phyloP scores from a whole-genome alignment of 257 asterid genomes.

The Lithospermum erythrorhizon region DNA sequence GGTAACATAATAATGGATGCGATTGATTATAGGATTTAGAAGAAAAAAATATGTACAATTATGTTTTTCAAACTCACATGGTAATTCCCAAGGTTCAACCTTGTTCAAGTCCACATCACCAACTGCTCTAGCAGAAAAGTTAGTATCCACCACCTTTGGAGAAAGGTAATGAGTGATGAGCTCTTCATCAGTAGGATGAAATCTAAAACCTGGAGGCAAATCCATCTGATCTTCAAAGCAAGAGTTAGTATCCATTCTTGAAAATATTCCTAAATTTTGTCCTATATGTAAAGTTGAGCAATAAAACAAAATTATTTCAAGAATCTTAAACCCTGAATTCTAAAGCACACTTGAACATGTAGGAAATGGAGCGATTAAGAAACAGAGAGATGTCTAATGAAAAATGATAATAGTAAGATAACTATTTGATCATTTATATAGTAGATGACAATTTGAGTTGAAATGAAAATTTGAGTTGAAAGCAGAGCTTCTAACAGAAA shows the following conservation, averaged over 20 bases:
- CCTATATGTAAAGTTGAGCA: too few relatives aligned
- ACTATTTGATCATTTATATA: neutral
- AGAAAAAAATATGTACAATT: neutral
- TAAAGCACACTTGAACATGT: neutral
- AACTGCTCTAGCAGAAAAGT: slow-evolving; percentile 37
- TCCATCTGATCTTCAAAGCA: slow-evolving; percentile 37
- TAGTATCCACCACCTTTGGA: slow-evolving; percentile 36
- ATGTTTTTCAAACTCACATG: slow-evolving; percentile 31
- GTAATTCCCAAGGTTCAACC: slow-evolving; percentile 90
- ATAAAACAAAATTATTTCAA: neutral
- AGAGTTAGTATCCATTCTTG: slow-evolving; percentile 32
- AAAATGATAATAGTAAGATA: neutral
- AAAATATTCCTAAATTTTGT: neutral
- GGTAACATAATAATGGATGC: too few relatives aligned
- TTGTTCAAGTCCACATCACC: slow-evolving; percentile 82
- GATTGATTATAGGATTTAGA: slow-evolving; percentile 1
- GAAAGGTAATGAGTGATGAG: slow-evolving; percentile 60
- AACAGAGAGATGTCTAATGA: neutral
- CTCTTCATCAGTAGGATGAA: slow-evolving; percentile 87
- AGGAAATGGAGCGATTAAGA: neutral
- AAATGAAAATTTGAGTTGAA: neutral
- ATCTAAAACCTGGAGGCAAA: slow-evolving; percentile 77
- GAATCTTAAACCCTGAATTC: neutral
- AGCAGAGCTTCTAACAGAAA: slow-evolving; percentile 10
- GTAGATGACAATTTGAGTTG: neutral